Conservation (phyloP, 1,284 basidiomycete species). For the Lentinus polychrous region DNA sequence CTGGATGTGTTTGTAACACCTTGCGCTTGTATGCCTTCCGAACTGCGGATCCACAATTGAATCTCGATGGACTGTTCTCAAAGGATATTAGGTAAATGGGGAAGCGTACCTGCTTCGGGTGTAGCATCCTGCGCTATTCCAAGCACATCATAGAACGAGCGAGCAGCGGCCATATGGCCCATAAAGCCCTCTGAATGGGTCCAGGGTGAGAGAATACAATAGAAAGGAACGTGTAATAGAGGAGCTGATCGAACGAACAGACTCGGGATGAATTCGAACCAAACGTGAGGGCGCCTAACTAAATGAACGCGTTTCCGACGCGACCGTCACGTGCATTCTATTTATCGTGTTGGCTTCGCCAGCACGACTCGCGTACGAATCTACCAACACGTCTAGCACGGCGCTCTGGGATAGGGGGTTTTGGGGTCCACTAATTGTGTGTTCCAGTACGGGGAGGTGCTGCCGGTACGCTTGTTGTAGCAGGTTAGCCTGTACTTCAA, state of each 20-base stretch:
- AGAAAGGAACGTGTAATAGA: slow-evolving; percentile 11
- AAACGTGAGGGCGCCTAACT: background rate
- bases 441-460: too few relatives aligned
- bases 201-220: slow-evolving; percentile 14
- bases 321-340: background rate
- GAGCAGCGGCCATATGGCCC: slow-evolving; percentile 22
- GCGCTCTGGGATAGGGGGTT: too few relatives aligned
- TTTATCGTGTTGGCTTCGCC: too few relatives aligned
- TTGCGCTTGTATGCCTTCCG: slow-evolving; percentile 57
- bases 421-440: too few relatives aligned
- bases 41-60: slow-evolving; percentile 29
- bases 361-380: background rate
- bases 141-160: slow-evolving; percentile 26
- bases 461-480: too few relatives aligned
- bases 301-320: background rate
- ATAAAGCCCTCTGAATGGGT: slow-evolving; percentile 9
- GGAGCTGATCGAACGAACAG: slow-evolving; percentile 10
- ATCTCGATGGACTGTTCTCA: background rate
- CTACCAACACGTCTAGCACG: too few relatives aligned
- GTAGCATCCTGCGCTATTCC: slow-evolving; percentile 23
- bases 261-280: slow-evolving; percentile 4
- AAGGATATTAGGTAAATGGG: background rate
- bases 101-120: slow-evolving; percentile 23
- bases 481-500: too few relatives aligned
- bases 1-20: slow-evolving; percentile 54